Evolutionary conservation across 1,284 basidiomycete species (phyloP), one percentile per base, ranked within the genome.

Genomic region (Cryptococcus neoformans): DNA sequence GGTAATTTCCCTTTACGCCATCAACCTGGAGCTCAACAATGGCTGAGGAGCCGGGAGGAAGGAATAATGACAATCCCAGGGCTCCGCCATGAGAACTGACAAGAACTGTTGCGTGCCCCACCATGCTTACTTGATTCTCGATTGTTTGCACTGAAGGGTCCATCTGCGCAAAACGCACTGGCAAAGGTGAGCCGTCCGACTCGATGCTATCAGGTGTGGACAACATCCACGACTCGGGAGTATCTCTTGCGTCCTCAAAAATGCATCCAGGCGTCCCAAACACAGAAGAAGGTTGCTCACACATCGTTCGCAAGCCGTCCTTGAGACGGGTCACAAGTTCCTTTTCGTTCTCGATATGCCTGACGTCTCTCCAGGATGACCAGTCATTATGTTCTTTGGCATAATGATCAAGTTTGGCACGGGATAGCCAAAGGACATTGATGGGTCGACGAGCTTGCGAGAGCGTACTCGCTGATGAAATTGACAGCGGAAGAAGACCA

Each of bases 341-440:
- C 12, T 55, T 55, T 53, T 77, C 75, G 55, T 75, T 77, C 14
- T 55, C 51, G 50, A 77, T 69, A 49, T 72, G 68, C 3, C 73
- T 63, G 7, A 67, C 56, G 8, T 58, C 63, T 17, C 72, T 64
- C 75, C 75, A 77, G 10, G 49, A 40, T 1, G 64, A 68, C 66
- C 67, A 69, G 44, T 73, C 68, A 50, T 65, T 56, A 40, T 70
- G 58, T 11, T 58, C 55, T 46, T 65, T 51, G 1, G 70, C 63
- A 54, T 67, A 67, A 28, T 48, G 47, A 47, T 75, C 70, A 14
- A 74, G 62, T 49, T 73, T 72, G 2, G 62, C 61, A 7, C 75
- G 58, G 2, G 68, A 68, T 4, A 77, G 60, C 67, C 70, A 77
- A 1, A 77, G 66, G 9, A 77, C 64, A 54, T 75, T 73, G 57